Base-by-base conservation (phyloP, 371 early-diverging fungal species). In the Mucor indicus region DNA sequence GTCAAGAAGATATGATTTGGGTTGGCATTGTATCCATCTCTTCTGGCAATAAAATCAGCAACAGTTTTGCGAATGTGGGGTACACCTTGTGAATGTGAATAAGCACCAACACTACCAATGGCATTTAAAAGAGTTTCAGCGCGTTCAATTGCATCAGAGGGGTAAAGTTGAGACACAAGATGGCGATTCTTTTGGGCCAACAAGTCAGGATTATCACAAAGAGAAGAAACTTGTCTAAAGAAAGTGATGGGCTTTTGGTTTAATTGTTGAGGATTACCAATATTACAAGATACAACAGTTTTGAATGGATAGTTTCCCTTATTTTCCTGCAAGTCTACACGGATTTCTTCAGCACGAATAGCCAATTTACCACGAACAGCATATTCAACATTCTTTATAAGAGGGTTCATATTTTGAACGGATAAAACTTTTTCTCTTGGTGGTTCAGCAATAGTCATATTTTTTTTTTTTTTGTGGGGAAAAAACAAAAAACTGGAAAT, bases 361-460 rank as follows among this genome's bases (percentile, higher is more conserved):
- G 98, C 96, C 35, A 95, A 76, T 48, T 85, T 92, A 36, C 98
- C 98, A 36, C 98, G 87, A 8, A 98, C 98, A 35, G 98, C 98
- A 62, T 98, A 98, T 53, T 96, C 90, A 41, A 91, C 90, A 24
- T 80, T 72, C 52, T 74, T 75, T 49, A 94, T 64, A 37, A 80
- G 62, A 23, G 81, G 83, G 59, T 91, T 91, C 68, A 92, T 86
- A 13, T 70, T 80, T 15, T 81, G 80, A 16, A 72, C 33, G 22
- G 69, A 83, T 32, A 93, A 75, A 4, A 89, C 81, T 53, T 82
- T 85, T 36, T 51, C 38, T 21, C 30, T 11, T 31, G 43, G 31
- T 12, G 36, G 30, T 22, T 38, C n/a, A 21, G 50, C 22, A 46
- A 50, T 56, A 50, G 50, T 56, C 41, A 33, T 55, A 12, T 29